Percentiles rank a stretch among this genome's conserved stretches.
Evolutionary conservation across 257 asterid species (phyloP).

Genomic region (Capsicum rhomboideum): DNA sequence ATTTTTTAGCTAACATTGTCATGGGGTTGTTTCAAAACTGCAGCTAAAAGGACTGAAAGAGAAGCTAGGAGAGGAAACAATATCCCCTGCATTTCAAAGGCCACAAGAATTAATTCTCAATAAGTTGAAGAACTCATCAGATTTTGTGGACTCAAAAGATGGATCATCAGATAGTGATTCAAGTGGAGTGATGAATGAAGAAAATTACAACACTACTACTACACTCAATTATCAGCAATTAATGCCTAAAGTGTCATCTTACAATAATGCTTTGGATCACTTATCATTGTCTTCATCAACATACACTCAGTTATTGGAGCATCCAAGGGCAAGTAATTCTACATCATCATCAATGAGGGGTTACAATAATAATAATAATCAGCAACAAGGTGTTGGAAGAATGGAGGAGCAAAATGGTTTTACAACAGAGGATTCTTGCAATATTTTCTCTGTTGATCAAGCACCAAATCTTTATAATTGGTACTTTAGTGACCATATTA

Average conservation of each 20-base stretch:
- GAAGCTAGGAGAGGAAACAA: constrained; percentile 22
- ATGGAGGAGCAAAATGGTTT: constrained; percentile 16
- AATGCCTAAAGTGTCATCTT: not conserved
- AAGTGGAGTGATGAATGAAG: constrained; percentile 25
- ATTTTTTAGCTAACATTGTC: no score
- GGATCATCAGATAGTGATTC: constrained; percentile 39
- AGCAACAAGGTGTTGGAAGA: constrained; percentile 13
- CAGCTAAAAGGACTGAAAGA: constrained; percentile 30
- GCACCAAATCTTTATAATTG: constrained; percentile 22
- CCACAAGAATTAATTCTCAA: not conserved
- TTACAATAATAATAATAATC: not conserved
- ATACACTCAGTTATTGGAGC: constrained; percentile 17
- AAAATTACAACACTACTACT: not conserved
- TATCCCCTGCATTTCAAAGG: not conserved
- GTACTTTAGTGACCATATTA: constrained; percentile 21
- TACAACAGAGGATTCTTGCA: constrained; percentile 20
- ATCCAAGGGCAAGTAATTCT: constrained; percentile 7
- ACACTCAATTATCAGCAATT: constrained; percentile 5
- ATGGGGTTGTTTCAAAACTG: not conserved
- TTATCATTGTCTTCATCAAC: constrained; percentile 9
- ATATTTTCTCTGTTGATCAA: constrained; percentile 23
- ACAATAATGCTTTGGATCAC: constrained; percentile 5
- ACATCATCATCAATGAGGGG: not conserved
- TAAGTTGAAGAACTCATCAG: not conserved
- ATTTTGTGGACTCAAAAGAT: constrained; percentile 18